A percentile compares a stretch with the other conserved stretches of the same genome.
Conservation (phyloP, 805 yeast species). For the Kodamaea neixiangensis region DNA sequence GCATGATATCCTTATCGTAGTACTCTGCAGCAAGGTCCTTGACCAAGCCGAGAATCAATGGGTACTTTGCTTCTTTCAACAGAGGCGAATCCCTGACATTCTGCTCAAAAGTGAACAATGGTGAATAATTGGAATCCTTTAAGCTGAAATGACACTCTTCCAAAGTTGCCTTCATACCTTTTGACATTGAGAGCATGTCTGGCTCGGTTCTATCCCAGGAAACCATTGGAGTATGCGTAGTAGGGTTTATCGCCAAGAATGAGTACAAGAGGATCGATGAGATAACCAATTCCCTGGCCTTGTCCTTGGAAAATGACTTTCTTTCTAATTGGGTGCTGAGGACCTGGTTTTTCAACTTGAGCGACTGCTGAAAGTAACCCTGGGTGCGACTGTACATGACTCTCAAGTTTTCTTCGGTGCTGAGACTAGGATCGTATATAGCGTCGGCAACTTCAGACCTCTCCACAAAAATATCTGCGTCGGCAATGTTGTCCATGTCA, state of each 20-base stretch:
- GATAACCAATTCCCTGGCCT: constrained; percentile 19
- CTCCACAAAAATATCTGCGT: neutral
- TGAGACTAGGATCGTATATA: neutral
- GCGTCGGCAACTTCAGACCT: neutral
- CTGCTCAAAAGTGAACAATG: constrained; percentile 1
- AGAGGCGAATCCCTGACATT: neutral
- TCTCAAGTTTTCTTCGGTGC: constrained; percentile 9
- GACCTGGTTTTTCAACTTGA: constrained; percentile 16
- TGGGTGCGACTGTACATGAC: constrained; percentile 21
- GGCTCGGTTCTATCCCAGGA: constrained; percentile 20
- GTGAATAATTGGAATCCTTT: neutral
- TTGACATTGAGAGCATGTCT: constrained; percentile 24
- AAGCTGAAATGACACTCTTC: neutral
- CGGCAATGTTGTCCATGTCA: constrained; percentile 18
- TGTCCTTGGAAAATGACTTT: neutral
- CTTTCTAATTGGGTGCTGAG: constrained; percentile 2
- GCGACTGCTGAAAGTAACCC: constrained; percentile 23
- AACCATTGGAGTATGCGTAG: constrained; percentile 29
- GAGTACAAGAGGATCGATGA: constrained; percentile 28
- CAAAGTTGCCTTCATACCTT: constrained; percentile 17
- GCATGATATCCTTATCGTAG: neutral
- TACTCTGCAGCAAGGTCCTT: neutral
- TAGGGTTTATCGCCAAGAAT: constrained; percentile 34
- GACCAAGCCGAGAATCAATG: neutral
- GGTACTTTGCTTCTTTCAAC: neutral